These are phyloP conservation scores for Acer campestre DNA, from an alignment of 345 rosid genomes.

Conservation along the genomic window DNA sequence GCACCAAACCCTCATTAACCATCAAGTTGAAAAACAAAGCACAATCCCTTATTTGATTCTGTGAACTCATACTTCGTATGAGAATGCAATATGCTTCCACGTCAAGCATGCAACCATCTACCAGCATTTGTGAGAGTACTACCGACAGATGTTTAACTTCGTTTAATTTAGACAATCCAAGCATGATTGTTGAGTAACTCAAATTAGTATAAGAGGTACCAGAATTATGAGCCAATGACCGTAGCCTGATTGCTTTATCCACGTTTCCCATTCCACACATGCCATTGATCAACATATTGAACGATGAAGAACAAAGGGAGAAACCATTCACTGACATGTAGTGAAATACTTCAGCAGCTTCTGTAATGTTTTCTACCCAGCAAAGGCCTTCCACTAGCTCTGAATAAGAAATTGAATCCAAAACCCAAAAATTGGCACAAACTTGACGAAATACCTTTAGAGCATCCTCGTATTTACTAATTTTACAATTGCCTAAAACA, in stretches of 20 bases:
- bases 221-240: conserved; percentile 34
- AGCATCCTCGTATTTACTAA: conserved; percentile 35
- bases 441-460: conserved; percentile 33
- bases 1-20: conserved; percentile 41
- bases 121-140: conserved; percentile 43
- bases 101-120: conserved; percentile 38
- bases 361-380: conserved; percentile 27
- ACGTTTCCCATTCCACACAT: conserved; percentile 39
- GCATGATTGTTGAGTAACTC: conserved; percentile 37
- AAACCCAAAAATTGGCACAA: conserved; percentile 31
- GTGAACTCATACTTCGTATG: conserved; percentile 35
- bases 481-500: conserved; percentile 45
- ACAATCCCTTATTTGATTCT: conserved; percentile 32
- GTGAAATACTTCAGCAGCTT: conserved; percentile 42
- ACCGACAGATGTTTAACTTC: conserved; percentile 24
- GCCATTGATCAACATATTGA: conserved; percentile 33
- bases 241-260: conserved; percentile 41
- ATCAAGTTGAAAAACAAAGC: conserved; percentile 38
- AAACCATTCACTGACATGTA: conserved; percentile 46
- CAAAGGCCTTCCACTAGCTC: conserved; percentile 54
- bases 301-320: conserved; percentile 36
- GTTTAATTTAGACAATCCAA: conserved; percentile 32
- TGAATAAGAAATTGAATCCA: conserved; percentile 47
- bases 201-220: conserved; percentile 32
- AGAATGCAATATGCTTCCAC: conserved; percentile 46